A percentile compares a stretch with the other conserved stretches of the same genome.
These are phyloP conservation scores for Coniochaeta prunicola DNA, from an alignment of 2,329 filamentous ascomycete species.

Conservation along the genomic window DNA sequence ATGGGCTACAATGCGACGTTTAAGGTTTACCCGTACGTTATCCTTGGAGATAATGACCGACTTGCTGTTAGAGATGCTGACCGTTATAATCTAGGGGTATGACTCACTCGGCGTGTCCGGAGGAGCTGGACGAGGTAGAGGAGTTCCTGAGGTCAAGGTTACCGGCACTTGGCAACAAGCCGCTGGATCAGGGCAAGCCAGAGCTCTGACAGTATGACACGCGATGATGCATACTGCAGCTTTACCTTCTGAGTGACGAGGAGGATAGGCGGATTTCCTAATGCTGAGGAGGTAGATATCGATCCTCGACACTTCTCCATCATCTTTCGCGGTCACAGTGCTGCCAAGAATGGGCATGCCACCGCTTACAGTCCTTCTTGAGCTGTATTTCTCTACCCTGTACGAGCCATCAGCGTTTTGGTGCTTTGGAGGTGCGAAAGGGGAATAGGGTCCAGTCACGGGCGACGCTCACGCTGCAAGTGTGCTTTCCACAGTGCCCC, in stretches of 20 bases:
- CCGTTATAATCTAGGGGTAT: constrained; percentile 46
- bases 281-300: too few species aligned
- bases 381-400: too few species aligned
- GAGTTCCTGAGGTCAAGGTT: constrained; percentile 40
- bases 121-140: constrained; percentile 80
- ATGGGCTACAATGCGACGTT: constrained; percentile 69
- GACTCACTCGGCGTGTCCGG: constrained; percentile 65
- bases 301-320: too few species aligned
- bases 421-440: too few species aligned
- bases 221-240: background rate
- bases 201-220: constrained; percentile 17
- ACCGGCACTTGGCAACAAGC: constrained; percentile 26
- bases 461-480: too few species aligned
- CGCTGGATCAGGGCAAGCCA: constrained; percentile 22
- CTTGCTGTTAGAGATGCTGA: background rate
- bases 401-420: too few species aligned
- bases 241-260: background rate
- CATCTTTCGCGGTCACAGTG: too few species aligned
- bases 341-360: too few species aligned
- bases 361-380: too few species aligned
- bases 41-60: background rate
- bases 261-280: too few species aligned
- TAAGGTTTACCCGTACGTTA: constrained; percentile 63
- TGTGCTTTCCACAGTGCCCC: too few species aligned
- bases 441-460: too few species aligned